phyloP scores from a whole-genome alignment of 2,329 filamentous ascomycete species.

The Ophiostoma ips region DNA sequence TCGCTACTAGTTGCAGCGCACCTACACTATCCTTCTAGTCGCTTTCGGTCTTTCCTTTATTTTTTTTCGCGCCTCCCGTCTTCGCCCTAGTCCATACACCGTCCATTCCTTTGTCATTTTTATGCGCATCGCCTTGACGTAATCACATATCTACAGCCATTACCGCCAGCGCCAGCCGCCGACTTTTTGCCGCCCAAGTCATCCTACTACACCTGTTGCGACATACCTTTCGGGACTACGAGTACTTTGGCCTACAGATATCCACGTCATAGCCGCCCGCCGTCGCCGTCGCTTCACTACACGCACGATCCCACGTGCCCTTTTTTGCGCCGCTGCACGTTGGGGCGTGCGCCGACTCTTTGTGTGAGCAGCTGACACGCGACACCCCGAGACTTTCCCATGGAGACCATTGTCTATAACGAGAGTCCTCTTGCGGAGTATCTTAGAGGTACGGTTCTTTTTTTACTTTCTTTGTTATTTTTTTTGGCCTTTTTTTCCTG shows the following conservation, averaged over 20 bases:
- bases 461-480: constrained; percentile 17
- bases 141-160: no score
- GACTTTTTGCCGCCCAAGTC: no score
- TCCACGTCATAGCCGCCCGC: not conserved
- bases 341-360: constrained; percentile 3
- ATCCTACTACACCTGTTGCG: no score
- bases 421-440: constrained; percentile 80
- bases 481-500: not conserved
- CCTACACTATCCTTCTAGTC: no score
- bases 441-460: constrained; percentile 55
- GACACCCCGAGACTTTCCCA: constrained; percentile 36
- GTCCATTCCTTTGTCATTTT: no score
- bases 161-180: no score
- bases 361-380: constrained; percentile 4
- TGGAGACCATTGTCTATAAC: constrained; percentile 82
- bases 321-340: constrained; percentile 1
- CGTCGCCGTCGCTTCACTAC: not conserved
- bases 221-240: no score
- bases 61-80: no score
- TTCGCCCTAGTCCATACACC: no score
- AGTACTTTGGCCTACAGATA: not conserved
- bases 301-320: not conserved
- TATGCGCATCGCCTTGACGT: no score
- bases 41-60: no score
- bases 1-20: no score